Base-by-base conservation (phyloP, 345 rosid genomes). In the Populus deltoides region DNA sequence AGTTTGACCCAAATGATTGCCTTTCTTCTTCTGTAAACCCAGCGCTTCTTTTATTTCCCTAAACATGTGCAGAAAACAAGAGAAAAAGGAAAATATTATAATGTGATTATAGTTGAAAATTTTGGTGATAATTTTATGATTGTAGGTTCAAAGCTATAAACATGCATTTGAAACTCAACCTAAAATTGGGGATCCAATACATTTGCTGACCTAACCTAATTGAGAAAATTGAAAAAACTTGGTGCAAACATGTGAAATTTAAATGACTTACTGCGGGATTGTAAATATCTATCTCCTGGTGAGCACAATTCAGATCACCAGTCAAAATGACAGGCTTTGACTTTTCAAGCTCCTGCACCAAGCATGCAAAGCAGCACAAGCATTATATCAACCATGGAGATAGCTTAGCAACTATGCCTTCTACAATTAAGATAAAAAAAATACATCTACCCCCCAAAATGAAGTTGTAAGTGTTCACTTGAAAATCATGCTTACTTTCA, bases 21-120 rank as follows among this genome's bases (percentile, higher is more conserved):
- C 98, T 90, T 84, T 93, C 97, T 85, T 95, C 98, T 72, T 78
- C 83, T 45, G 99, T 93, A 77, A 91, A 95, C 71, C 96, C 99
- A 77, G 98, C 99, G 81, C 96, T 95, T 83, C 97, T 89, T 86
- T 80, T 93, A 82, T 92, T 95, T 81, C 99, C 99, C 99, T 95
- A 75, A 20, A 66, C 63, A 67, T 71, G 72, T 24, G 57, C 31
- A 62, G 18, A 55, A 47, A 63, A 27, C 31, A 63, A 24, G 16
- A 62, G 24, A 9, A 62, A 63, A 5, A 11, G 31, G 67, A 13
- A 61, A 61, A 22, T 61, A 61, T 8, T 59, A 51, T 2, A 17
- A 72, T 33, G 71, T 8, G 17, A 2, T 33, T 39, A 68, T 68
- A 20, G 72, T 1, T 61, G 63, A 24, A 59, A 6, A 59, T 6